Conservation (phyloP, 78 protist genomes). For the Ministeria vibrans region DNA sequence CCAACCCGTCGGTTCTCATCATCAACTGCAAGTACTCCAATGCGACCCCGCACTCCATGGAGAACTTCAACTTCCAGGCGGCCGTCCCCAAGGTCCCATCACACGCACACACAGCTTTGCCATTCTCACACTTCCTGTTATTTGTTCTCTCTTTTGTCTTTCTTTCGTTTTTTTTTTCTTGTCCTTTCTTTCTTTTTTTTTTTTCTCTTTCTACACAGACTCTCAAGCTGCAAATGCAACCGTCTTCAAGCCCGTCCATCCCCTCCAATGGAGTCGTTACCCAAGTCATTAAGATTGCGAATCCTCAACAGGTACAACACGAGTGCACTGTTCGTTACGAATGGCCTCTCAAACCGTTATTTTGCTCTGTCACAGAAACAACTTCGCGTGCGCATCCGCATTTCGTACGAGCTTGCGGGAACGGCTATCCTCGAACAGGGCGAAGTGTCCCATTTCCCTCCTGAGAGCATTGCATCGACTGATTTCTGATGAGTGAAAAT, state of each 20-base stretch:
- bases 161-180: neutral
- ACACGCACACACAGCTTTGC: neutral
- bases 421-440: neutral
- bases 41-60: conserved; percentile 31
- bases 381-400: neutral
- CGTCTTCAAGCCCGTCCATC: conserved; percentile 7
- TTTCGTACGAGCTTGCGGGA: neutral
- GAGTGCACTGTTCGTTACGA: neutral
- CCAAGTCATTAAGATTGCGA: conserved; percentile 14
- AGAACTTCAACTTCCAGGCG: conserved; percentile 51
- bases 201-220: neutral
- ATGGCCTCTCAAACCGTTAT: neutral
- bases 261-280: neutral
- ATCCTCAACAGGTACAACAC: conserved; percentile 2
- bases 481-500: too few relatives aligned
- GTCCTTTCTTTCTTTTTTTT: neutral
- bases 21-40: conserved; percentile 37
- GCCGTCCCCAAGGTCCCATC: conserved; percentile 59
- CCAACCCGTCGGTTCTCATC: conserved; percentile 19
- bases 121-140: neutral
- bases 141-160: neutral
- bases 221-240: conserved; percentile 14
- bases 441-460: neutral
- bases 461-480: too few relatives aligned
- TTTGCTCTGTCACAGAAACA: neutral